Conservation (phyloP, 148 eudicot genomes). For the Spergularia bocconei region DNA sequence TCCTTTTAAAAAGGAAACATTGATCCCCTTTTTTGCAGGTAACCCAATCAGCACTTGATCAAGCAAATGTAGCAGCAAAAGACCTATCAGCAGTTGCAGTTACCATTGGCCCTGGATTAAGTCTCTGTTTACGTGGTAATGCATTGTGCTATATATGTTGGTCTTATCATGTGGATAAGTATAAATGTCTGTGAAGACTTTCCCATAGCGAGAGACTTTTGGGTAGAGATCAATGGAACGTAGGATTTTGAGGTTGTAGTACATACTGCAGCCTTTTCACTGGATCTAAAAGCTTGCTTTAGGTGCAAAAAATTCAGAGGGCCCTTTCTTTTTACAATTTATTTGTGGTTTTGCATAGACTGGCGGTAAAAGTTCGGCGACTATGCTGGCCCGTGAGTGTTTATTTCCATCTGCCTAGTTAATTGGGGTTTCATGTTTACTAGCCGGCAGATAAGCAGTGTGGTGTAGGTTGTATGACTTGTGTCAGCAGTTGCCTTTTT, state of each 20-base stretch:
- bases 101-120: slow-evolving; percentile 98
- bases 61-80: slow-evolving; percentile 64
- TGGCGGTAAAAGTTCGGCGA: no score
- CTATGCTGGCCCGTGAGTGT: no score
- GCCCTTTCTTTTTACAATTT: background rate
- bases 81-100: slow-evolving; percentile 98
- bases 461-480: no score
- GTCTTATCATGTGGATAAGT: background rate
- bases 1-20: background rate
- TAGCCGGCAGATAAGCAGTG: no score
- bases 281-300: background rate
- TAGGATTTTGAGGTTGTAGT: background rate
- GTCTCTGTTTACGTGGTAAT: slow-evolving; percentile 95
- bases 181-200: background rate
- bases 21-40: slow-evolving; percentile 44
- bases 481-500: no score
- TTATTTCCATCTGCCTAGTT: no score
- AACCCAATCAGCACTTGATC: slow-evolving; percentile 86
- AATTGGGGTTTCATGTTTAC: no score
- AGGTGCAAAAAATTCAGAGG: background rate
- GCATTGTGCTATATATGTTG: background rate
- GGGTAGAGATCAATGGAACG: background rate
- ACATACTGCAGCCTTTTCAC: background rate
- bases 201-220: background rate
- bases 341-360: no score